Evolutionary conservation across 2,329 filamentous ascomycete species (phyloP), one percentile per base, ranked within the genome.

Genomic region (Xylaria polymorpha): DNA sequence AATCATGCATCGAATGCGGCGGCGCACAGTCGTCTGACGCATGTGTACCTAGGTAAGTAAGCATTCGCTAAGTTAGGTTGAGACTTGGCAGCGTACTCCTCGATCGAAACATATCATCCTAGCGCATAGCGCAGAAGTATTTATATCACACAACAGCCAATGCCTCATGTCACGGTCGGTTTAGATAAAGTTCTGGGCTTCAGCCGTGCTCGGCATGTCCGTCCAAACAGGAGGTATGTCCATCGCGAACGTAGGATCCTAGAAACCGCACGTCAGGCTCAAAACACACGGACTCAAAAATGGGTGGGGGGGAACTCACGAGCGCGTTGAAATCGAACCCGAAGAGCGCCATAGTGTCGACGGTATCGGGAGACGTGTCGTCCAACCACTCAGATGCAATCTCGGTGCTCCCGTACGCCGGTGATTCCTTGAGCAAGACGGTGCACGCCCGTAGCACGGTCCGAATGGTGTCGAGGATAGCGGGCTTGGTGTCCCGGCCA

Each of bases 311-410:
- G n/a, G 18, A 39, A 29, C 72, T 67, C 60, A 72, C 72, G n/a
- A 73, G 35, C 15, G 66, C 56, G 55, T 41, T 66, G 43, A 73
- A 72, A 37, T 74, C 71, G 20, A 74, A 74, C 3, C 72, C 72
- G 35, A 74, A 74, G 32, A 72, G 64, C 12, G 64, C 61, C 64
- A 72, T 66, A 3, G 63, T 44, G 20, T 74, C 69, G 32, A 67
- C 37, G 9, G 50, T 15, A 32, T 60, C 67, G 8, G 68, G 64
- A 29, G 65, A 66, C 2, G 59, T 67, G 8, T 63, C 71, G 20
- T 70, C 62, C 12, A 62, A 22, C 66, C 61, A 67, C 2, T 53
- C 63, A 2, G 61, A 29, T 32, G 55, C 41, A 5, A 61, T 25
- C 15, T 66, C 61, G 7, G 50, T 35, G 20, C 59, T 25, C 2